These are phyloP conservation scores for Oryza punctata DNA, from an alignment of 176 grass and related monocot genomes.

Conservation along the genomic window DNA sequence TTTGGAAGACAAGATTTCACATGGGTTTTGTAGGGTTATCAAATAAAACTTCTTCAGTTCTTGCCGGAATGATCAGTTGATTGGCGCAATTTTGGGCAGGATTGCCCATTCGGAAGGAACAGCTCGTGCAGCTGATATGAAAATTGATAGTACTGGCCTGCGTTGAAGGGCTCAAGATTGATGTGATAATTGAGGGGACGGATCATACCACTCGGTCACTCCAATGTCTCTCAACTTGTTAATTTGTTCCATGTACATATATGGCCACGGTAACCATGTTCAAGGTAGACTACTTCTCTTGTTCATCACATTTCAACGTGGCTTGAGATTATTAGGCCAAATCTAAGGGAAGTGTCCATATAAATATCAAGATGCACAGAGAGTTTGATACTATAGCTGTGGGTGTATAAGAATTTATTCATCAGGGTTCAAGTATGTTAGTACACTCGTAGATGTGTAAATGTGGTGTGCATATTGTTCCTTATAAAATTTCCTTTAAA, in stretches of 20 bases:
- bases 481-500: too few species aligned
- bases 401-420: too few species aligned
- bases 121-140: neutral
- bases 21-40: neutral
- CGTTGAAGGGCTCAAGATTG: constrained; percentile 37
- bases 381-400: too few species aligned
- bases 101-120: neutral
- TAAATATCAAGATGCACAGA: too few species aligned
- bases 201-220: neutral
- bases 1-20: neutral
- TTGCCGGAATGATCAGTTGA: neutral
- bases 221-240: constrained; percentile 5
- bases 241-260: neutral
- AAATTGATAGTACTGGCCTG: neutral
- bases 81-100: neutral
- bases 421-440: too few species aligned
- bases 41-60: neutral
- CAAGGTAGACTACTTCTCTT: too few species aligned
- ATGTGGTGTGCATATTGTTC: too few species aligned
- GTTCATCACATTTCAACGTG: neutral
- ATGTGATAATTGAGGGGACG: constrained; percentile 38
- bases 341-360: too few species aligned
- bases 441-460: too few species aligned
- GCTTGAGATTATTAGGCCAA: neutral
- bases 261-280: neutral